phyloP scores from a whole-genome alignment of 495 filamentous ascomycete genomes.

The Podospora pseudocomata region DNA sequence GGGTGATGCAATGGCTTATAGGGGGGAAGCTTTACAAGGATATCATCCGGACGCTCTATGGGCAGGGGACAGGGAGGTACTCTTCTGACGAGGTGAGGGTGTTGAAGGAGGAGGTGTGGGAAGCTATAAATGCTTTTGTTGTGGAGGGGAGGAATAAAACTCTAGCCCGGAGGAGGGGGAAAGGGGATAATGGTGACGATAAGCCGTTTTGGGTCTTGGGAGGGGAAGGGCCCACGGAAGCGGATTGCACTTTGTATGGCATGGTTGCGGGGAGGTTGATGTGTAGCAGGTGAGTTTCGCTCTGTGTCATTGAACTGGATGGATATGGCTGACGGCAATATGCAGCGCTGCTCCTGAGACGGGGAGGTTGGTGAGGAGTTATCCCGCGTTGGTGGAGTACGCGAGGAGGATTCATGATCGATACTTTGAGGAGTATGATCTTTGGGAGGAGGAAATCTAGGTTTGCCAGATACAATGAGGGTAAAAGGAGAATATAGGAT shows the following conservation, averaged over 20 bases:
- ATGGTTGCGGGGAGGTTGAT: slow-evolving; percentile 51
- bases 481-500: not conserved
- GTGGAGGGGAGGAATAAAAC: slow-evolving; percentile 7
- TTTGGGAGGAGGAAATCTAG: slow-evolving; percentile 4
- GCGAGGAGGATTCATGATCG: slow-evolving; percentile 52
- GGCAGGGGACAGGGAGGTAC: slow-evolving; percentile 55
- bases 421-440: slow-evolving; percentile 58
- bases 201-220: slow-evolving; percentile 57
- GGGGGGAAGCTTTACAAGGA: slow-evolving; percentile 50
- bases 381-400: slow-evolving; percentile 54
- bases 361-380: slow-evolving; percentile 39
- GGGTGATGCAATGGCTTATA: slow-evolving; percentile 50
- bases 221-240: slow-evolving; percentile 52
- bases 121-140: slow-evolving; percentile 40
- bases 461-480: not conserved
- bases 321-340: slow-evolving; percentile 6
- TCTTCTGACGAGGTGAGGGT: slow-evolving; percentile 44
- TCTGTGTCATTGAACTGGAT: not conserved
- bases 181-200: slow-evolving; percentile 12
- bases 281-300: slow-evolving; percentile 51
- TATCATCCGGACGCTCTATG: slow-evolving; percentile 40
- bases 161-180: slow-evolving; percentile 10
- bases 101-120: slow-evolving; percentile 53
- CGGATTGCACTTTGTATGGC: slow-evolving; percentile 54
- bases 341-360: slow-evolving; percentile 45